Conservation (phyloP, 768 basidiomycete genomes). For the Phanerochaete carnosa region DNA sequence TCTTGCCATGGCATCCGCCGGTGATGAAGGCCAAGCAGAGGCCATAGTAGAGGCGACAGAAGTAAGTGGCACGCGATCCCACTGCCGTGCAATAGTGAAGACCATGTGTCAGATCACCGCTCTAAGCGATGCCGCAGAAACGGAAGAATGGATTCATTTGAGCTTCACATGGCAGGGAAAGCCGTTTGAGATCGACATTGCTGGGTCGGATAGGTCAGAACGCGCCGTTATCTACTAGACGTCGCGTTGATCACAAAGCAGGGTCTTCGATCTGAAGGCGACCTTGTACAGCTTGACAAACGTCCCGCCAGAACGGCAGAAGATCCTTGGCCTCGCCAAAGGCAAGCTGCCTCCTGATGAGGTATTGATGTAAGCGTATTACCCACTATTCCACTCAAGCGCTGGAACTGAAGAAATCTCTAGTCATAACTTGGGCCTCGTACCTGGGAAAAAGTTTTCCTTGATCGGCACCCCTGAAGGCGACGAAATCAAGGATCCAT, state of each 20-base stretch:
- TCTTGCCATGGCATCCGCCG: neutral
- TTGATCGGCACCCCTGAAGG: slow-evolving; percentile 85
- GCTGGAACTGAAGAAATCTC: slow-evolving; percentile 4
- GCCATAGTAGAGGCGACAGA: neutral
- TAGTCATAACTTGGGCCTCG: slow-evolving; percentile 58
- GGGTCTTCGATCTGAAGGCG: slow-evolving; percentile 79
- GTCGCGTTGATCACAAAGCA: slow-evolving; percentile 24
- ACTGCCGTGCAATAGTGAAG: neutral
- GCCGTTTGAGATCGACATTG: slow-evolving; percentile 59
- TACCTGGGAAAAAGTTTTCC: slow-evolving; percentile 72
- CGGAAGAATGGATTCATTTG: slow-evolving; percentile 54
- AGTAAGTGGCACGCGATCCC: neutral
- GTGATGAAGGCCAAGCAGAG: neutral
- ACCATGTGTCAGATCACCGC: neutral
- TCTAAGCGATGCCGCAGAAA: neutral
- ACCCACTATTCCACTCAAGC: neutral
- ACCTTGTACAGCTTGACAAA: slow-evolving; percentile 63
- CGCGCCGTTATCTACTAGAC: neutral
- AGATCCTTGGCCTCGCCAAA: slow-evolving; percentile 82
- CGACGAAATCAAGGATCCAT: slow-evolving; percentile 80
- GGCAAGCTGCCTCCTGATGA: slow-evolving; percentile 80
- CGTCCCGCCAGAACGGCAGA: slow-evolving; percentile 83
- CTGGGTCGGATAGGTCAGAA: slow-evolving; percentile 71
- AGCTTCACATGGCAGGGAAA: slow-evolving; percentile 75
- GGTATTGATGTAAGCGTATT: slow-evolving; percentile 47